Percentiles rank a stretch among this genome's conserved stretches.
These are phyloP conservation scores for Phoma herbarum DNA, from an alignment of 2,329 filamentous ascomycete genomes.

Conservation along the genomic window DNA sequence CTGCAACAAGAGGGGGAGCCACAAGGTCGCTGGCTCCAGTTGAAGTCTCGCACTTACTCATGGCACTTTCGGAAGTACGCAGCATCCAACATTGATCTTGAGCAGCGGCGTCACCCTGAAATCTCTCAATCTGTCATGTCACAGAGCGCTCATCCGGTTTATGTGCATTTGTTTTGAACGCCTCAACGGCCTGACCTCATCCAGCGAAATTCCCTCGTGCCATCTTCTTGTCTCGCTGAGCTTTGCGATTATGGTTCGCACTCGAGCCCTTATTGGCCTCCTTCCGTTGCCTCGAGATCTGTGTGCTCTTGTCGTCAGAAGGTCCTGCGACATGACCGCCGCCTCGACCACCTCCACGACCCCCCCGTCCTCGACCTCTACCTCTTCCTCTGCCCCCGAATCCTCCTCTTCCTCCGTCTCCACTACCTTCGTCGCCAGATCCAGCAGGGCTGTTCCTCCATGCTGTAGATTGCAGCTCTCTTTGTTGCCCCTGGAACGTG, in stretches of 20 bases:
- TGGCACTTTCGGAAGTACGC: too few species aligned
- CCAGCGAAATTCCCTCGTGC: constrained; percentile 63
- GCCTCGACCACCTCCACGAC: constrained; percentile 47
- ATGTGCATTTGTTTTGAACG: background rate
- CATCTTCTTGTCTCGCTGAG: constrained; percentile 71
- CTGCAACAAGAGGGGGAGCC: too few species aligned
- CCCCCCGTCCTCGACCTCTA: constrained; percentile 46
- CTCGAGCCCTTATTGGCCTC: constrained; percentile 82
- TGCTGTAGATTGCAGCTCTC: constrained; percentile 69
- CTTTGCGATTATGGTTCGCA: constrained; percentile 86
- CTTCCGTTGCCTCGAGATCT: constrained; percentile 75
- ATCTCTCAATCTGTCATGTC: too few species aligned
- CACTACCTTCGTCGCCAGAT: constrained; percentile 62
- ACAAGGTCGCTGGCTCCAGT: too few species aligned
- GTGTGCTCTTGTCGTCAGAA: constrained; percentile 74
- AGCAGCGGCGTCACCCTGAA: too few species aligned
- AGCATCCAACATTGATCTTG: too few species aligned
- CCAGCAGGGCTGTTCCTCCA: constrained; percentile 63
- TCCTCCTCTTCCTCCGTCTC: constrained; percentile 57
- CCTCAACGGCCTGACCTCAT: constrained; percentile 24
- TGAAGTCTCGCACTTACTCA: too few species aligned
- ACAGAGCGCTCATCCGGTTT: background rate
- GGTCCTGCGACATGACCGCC: constrained; percentile 69
- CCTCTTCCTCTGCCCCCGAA: constrained; percentile 47
- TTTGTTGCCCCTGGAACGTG: constrained; percentile 72